Evolutionary conservation across 192 early-diverging fungal genomes (phyloP), one percentile per base, ranked within the genome.

Genomic region (Diversispora eburnea): DNA sequence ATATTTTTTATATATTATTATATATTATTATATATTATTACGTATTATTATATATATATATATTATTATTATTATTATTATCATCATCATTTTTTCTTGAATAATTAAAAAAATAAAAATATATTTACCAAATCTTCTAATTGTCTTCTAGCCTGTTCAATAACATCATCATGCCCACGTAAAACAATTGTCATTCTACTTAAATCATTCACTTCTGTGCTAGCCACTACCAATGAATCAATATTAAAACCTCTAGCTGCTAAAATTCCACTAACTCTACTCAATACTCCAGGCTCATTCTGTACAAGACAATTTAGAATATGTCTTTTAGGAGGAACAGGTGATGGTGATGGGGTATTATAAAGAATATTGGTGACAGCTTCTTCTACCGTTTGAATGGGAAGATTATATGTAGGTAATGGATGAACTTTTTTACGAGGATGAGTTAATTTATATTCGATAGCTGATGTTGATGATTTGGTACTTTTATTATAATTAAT

Each of bases 171-270:
- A 45, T 92, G 89, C 15, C 95, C 97, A 70, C 90, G 90, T 61
- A 99, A 82, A n/a, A 97, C 94, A 63, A 99, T 89, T 13, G 95
- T 99, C 94, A 97, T 97, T 64, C 97, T 88, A 76, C 88, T 89
- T 66, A 99, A 86, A 70, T 95, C 94, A 1, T 88, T 87, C 12
- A 96, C 95, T 76, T 99, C 95, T 22, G 97, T 99, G 72, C 93
- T 95, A 76, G 94, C 91, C 8, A 96, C 97, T 8, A 99, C 95
- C 54, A 99, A 83, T 61, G 94, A 94, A 78, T 99, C 97, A 78
- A 99, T 99, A 79, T 98, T 99, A 83, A 98, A 96, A 0, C 95
- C 94, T 58, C 97, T 84, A 19, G 89, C 95, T 5, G 97, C 97
- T 80, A 99, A 84, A 71, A 95, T 93, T 20, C 92, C 97, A 73